Conservation (phyloP, 495 filamentous ascomycete genomes). For the Sabuloglossum arenarium region DNA sequence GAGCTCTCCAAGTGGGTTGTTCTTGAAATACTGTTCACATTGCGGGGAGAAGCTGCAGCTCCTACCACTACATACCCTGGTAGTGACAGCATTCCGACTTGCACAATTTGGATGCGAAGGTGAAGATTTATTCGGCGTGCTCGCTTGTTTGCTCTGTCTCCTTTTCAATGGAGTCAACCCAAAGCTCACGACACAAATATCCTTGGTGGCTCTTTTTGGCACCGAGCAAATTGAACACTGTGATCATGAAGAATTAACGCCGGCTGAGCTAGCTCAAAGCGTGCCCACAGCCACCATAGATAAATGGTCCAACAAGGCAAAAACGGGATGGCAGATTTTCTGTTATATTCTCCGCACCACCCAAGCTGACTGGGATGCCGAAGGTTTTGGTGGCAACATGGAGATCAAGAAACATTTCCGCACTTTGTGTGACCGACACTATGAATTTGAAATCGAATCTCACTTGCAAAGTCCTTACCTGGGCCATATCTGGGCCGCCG, state of each 20-base stretch:
- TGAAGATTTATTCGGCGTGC: constrained; percentile 21
- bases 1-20: constrained; percentile 16
- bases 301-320: constrained; percentile 6
- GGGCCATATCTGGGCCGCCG: too few species aligned
- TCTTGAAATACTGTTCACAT: constrained; percentile 14
- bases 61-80: constrained; percentile 18
- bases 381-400: too few species aligned
- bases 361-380: too few species aligned
- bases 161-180: constrained; percentile 15
- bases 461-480: too few species aligned
- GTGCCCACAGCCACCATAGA: background rate
- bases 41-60: constrained; percentile 18
- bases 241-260: background rate
- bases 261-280: background rate
- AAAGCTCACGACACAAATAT: constrained; percentile 4
- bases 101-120: constrained; percentile 14
- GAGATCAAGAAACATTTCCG: too few species aligned
- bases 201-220: background rate
- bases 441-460: too few species aligned
- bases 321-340: constrained; percentile 7
- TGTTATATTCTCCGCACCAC: background rate
- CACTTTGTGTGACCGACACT: too few species aligned
- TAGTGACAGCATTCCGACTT: constrained; percentile 18
- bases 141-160: constrained; percentile 21
- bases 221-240: background rate